Conservation (phyloP, 352 stramenopile genomes). For the Pythium graminicola region DNA sequence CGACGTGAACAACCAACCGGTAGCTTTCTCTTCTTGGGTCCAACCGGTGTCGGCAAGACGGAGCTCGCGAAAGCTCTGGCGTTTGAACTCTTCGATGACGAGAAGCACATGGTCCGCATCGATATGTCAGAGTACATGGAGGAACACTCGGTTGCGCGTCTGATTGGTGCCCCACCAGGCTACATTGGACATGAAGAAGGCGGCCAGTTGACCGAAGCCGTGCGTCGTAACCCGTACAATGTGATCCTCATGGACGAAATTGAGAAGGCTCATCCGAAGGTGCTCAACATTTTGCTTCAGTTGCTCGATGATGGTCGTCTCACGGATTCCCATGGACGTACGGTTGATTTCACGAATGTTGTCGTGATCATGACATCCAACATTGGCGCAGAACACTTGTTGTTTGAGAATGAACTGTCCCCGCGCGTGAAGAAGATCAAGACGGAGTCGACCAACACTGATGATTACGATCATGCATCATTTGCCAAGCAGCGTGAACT, state of each 20-base stretch:
- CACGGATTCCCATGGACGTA: slow-evolving; percentile 94
- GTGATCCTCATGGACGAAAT: slow-evolving; percentile 97
- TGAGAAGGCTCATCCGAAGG: slow-evolving; percentile 96
- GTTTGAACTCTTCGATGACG: slow-evolving; percentile 92
- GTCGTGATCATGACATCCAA: slow-evolving; percentile 98
- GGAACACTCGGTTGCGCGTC: slow-evolving; percentile 88
- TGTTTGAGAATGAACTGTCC: slow-evolving; percentile 55
- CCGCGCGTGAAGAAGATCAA: slow-evolving; percentile 60
- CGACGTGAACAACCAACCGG: slow-evolving; percentile 86
- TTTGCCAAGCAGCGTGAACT: slow-evolving; percentile 57
- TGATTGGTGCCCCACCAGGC: slow-evolving; percentile 94
- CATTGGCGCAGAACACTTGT: slow-evolving; percentile 89
- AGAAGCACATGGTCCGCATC: slow-evolving; percentile 94
- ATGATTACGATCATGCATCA: slow-evolving; percentile 16
- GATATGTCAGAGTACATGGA: slow-evolving; percentile 99
- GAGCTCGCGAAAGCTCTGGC: slow-evolving; percentile 94
- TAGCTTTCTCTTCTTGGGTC: slow-evolving; percentile 95
- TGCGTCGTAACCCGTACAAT: slow-evolving; percentile 94
- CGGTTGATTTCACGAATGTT: slow-evolving; percentile 96
- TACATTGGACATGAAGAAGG: slow-evolving; percentile 95
- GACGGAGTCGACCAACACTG: slow-evolving; percentile 27
- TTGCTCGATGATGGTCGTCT: slow-evolving; percentile 97
- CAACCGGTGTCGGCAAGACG: slow-evolving; percentile 95
- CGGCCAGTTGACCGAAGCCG: slow-evolving; percentile 94
- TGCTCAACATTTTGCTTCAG: slow-evolving; percentile 96